Percentiles rank a stretch among this genome's conserved stretches.
phyloP scores from a whole-genome alignment of 768 basidiomycete species.

The Termitomyces sp. region DNA sequence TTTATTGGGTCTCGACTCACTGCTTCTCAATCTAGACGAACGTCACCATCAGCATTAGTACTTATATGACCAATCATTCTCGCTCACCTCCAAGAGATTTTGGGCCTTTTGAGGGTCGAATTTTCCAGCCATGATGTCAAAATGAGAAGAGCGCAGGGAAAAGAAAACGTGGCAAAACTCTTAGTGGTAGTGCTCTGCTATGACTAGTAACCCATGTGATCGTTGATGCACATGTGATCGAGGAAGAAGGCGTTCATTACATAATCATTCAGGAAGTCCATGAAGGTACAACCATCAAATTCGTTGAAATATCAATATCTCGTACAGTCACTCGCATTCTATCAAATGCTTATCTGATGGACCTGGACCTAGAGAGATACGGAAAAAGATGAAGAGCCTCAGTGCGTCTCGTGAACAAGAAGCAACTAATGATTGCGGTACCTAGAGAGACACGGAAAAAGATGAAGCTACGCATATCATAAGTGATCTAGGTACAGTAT shows the following conservation, averaged over 20 bases:
- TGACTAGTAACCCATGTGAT: neutral
- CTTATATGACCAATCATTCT: constrained; percentile 3
- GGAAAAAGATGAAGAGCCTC: too few relatives aligned
- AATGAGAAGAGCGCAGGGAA: neutral
- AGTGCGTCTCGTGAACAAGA: too few relatives aligned
- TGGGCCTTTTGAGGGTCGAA: constrained; percentile 93
- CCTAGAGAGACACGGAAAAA: too few relatives aligned
- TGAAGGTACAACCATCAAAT: too few relatives aligned
- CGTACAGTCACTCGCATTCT: too few relatives aligned
- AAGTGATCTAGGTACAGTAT: too few relatives aligned
- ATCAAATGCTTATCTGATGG: too few relatives aligned
- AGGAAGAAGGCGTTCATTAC: neutral
- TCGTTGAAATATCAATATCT: too few relatives aligned
- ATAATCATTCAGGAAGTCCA: too few relatives aligned
- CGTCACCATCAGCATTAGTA: neutral
- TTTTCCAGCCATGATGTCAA: constrained; percentile 22
- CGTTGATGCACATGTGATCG: constrained; percentile 8
- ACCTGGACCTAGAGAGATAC: too few relatives aligned
- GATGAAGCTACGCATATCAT: too few relatives aligned
- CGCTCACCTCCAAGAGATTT: constrained; percentile 78
- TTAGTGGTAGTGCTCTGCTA: neutral
- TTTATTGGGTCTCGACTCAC: constrained; percentile 36
- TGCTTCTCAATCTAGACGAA: constrained; percentile 86
- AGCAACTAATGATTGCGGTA: too few relatives aligned
- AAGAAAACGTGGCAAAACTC: constrained; percentile 15